Evolutionary conservation across 2,329 filamentous ascomycete species (phyloP).

Genomic region (Fusarium multiceps): DNA sequence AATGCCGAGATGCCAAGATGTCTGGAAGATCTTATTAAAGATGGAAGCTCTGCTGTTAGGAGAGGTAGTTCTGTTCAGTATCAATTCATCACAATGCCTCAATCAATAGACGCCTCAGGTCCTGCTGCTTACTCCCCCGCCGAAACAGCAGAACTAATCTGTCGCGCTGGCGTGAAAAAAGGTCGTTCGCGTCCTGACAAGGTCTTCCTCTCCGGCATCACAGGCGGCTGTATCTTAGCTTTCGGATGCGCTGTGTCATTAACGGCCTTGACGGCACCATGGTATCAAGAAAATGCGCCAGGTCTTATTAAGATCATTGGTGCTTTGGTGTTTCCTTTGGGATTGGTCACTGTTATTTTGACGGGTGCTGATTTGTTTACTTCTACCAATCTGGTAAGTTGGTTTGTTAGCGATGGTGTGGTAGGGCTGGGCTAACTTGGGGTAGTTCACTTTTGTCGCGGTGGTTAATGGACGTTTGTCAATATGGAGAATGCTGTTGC

Average conservation of each 20-base stretch:
- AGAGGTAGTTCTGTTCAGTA: no score
- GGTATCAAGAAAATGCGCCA: conserved; percentile 42
- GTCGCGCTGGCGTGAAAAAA: conserved; percentile 36
- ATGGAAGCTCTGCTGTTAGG: neutral
- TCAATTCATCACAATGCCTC: neutral
- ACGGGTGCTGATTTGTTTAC: conserved; percentile 40
- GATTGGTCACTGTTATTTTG: conserved; percentile 37
- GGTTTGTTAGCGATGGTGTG: accelerated
- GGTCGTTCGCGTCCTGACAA: conserved; percentile 38
- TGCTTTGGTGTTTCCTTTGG: conserved; percentile 38
- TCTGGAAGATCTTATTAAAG: neutral
- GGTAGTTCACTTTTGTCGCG: conserved; percentile 40
- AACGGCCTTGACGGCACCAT: conserved; percentile 36
- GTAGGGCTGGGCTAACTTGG: neutral
- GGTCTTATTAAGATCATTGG: conserved; percentile 38
- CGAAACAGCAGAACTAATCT: conserved; percentile 41
- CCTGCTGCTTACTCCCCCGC: conserved; percentile 37
- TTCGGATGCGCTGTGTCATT: conserved; percentile 42
- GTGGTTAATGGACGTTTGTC: conserved; percentile 37
- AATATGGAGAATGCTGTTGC: conserved; percentile 40
- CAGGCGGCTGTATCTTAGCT: conserved; percentile 31
- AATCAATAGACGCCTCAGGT: conserved; percentile 8
- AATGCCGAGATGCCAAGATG: conserved; percentile 7
- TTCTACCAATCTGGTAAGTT: conserved; percentile 37
- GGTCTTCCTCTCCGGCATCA: conserved; percentile 36